Percentiles rank a stretch among this genome's conserved stretches.
phyloP scores from a whole-genome alignment of 75 land plant genomes.

The Pinus taeda region DNA sequence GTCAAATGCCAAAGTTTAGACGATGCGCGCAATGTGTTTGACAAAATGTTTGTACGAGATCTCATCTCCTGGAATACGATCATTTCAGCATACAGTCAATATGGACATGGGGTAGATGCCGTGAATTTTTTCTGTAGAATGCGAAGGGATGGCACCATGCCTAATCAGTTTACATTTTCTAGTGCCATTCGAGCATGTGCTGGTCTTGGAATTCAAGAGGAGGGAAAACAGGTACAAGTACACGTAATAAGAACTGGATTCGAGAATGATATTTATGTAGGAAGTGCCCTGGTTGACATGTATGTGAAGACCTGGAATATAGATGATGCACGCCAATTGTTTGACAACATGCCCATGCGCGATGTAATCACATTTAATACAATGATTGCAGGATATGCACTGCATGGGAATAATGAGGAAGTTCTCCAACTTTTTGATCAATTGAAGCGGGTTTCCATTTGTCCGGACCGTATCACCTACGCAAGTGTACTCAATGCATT shows the following conservation, averaged over 20 bases:
- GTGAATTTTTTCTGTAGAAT: slow-evolving; percentile 3
- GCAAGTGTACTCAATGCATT: slow-evolving; percentile 39
- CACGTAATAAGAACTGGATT: slow-evolving; percentile 13
- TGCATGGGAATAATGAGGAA: slow-evolving; percentile 22
- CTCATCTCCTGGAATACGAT: slow-evolving; percentile 9
- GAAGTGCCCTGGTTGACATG: slow-evolving; percentile 12
- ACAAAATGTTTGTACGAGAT: slow-evolving; percentile 4
- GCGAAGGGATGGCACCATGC: not conserved
- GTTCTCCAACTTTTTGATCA: slow-evolving; percentile 23
- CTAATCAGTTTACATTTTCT: slow-evolving; percentile 7
- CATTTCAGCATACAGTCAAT: not conserved
- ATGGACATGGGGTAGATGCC: slow-evolving; percentile 9
- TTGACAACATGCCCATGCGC: slow-evolving; percentile 21
- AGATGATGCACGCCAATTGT: slow-evolving; percentile 25
- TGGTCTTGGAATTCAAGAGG: not conserved
- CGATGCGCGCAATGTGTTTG: slow-evolving; percentile 11
- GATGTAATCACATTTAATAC: slow-evolving; percentile 43
- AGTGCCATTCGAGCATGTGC: slow-evolving; percentile 5
- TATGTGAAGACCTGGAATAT: slow-evolving; percentile 20
- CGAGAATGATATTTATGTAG: slow-evolving; percentile 18
- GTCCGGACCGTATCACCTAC: slow-evolving; percentile 39
- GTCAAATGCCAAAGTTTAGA: slow-evolving; percentile 22
- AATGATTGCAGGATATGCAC: slow-evolving; percentile 45
- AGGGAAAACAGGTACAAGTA: slow-evolving; percentile 9
- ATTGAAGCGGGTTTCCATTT: slow-evolving; percentile 15